phyloP scores from a whole-genome alignment of 257 asterid genomes.

The Cordia subcordata region DNA sequence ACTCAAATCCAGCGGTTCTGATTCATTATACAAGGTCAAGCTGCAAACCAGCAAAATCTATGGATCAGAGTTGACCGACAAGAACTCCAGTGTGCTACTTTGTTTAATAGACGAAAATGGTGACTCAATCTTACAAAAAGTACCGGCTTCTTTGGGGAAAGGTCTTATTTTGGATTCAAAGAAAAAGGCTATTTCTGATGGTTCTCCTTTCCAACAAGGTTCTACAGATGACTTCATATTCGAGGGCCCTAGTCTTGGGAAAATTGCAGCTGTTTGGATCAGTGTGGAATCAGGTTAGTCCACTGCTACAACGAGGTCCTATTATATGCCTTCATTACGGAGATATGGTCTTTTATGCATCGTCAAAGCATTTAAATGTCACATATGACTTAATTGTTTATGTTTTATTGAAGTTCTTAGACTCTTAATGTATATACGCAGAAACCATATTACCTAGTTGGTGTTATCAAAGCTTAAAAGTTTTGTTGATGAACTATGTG shows the following conservation, averaged over 20 bases:
- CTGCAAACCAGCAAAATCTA: slow-evolving; percentile 54
- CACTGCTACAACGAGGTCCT: slow-evolving; percentile 3
- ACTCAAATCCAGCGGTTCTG: slow-evolving; percentile 17
- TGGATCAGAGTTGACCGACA: slow-evolving; percentile 67
- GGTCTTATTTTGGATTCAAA: slow-evolving; percentile 20
- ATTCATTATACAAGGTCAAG: slow-evolving; percentile 46
- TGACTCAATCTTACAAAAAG: slow-evolving; percentile 67
- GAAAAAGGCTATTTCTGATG: slow-evolving; percentile 19
- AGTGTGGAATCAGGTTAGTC: slow-evolving; percentile 71
- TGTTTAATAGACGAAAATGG: slow-evolving; percentile 79
- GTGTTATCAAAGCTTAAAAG: too few species aligned
- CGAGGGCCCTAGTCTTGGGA: slow-evolving; percentile 71
- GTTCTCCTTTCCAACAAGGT: slow-evolving; percentile 61
- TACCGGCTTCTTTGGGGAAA: slow-evolving; percentile 37
- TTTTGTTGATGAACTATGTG: too few species aligned
- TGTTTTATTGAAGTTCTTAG: too few species aligned
- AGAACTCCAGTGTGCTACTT: slow-evolving; percentile 52
- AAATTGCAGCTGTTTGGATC: slow-evolving; percentile 72
- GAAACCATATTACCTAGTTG: too few species aligned
- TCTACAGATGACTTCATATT: slow-evolving; percentile 62
- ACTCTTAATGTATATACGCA: too few species aligned
- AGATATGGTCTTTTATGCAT: neutral
- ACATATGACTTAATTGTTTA: neutral
- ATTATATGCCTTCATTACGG: slow-evolving; percentile 1
- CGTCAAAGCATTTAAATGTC: neutral